Percentiles rank a stretch among this genome's conserved stretches.
These are phyloP conservation scores for Pneumocystis wakefieldiae DNA, from an alignment of 1,139 yeast species.

Conservation along the genomic window DNA sequence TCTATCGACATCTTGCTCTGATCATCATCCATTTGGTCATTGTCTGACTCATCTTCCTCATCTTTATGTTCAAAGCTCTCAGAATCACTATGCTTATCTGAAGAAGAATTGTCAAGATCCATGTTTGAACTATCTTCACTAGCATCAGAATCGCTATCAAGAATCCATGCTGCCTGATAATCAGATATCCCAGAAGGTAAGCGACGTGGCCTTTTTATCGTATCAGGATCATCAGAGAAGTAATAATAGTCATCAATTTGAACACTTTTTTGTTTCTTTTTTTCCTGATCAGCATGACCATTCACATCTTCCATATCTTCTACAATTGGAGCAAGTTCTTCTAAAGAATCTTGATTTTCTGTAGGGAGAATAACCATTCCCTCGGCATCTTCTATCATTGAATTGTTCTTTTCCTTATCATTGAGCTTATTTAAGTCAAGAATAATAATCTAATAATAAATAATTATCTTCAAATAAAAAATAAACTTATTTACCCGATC, in stretches of 20 bases:
- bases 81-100: constrained; percentile 22
- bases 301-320: constrained; percentile 26
- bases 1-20: constrained; percentile 55
- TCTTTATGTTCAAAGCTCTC: constrained; percentile 19
- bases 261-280: constrained; percentile 43
- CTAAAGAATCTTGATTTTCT: constrained; percentile 30
- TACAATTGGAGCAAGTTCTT: constrained; percentile 49
- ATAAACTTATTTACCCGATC: constrained; percentile 31
- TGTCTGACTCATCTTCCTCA: constrained; percentile 30
- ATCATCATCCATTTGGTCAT: constrained; percentile 22
- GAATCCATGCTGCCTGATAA: constrained; percentile 85
- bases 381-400: constrained; percentile 25
- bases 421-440: neutral
- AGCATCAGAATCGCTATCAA: constrained; percentile 38
- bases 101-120: constrained; percentile 21
- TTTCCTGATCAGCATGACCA: constrained; percentile 34
- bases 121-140: constrained; percentile 32
- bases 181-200: constrained; percentile 83
- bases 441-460: constrained; percentile 5
- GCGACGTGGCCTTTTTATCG: constrained; percentile 26
- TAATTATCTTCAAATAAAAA: constrained; percentile 18
- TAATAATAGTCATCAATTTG: constrained; percentile 59
- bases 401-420: constrained; percentile 17
- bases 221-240: constrained; percentile 29
- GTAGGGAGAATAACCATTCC: constrained; percentile 14